Evolutionary conservation across 805 yeast species (phyloP).

Genomic region (Kodamaea kaohsiungensis): DNA sequence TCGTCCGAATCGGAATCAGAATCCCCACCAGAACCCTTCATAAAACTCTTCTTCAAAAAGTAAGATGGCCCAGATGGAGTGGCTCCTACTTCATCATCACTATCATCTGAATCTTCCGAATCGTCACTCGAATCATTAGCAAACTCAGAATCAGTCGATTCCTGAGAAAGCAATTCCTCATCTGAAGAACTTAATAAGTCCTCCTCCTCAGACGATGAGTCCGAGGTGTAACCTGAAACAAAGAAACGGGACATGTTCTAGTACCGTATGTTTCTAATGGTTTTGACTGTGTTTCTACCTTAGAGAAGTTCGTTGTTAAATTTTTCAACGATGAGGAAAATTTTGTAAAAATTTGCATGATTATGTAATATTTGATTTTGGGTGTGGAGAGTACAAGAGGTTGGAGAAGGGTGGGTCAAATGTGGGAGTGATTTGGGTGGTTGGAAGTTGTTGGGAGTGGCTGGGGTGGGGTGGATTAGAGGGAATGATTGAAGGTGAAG

Average conservation of each 20-base stretch:
- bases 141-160: conserved; percentile 48
- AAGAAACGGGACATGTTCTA: conserved; percentile 86
- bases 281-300: not conserved
- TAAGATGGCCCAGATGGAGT: conserved; percentile 52
- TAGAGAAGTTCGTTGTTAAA: conserved; percentile 11
- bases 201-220: conserved; percentile 54
- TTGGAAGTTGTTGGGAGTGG: too few species aligned
- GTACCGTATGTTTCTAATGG: not conserved
- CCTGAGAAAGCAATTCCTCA: conserved; percentile 57
- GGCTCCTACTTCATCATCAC: conserved; percentile 28
- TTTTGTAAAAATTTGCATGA: conserved; percentile 6
- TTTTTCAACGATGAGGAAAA: conserved; percentile 29
- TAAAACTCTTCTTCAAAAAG: conserved; percentile 52
- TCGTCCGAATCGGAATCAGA: conserved; percentile 54
- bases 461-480: too few species aligned
- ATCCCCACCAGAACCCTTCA: conserved; percentile 40
- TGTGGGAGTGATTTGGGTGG: too few species aligned
- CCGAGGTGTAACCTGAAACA: conserved; percentile 59
- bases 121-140: conserved; percentile 43
- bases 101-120: conserved; percentile 35
- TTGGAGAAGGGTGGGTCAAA: too few species aligned
- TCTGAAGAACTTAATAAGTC: conserved; percentile 55
- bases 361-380: not conserved
- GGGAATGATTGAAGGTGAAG: too few species aligned
- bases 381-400: too few species aligned